Evolutionary conservation across 495 filamentous ascomycete genomes (phyloP).

Genomic region (Penicillium cinerascens): DNA sequence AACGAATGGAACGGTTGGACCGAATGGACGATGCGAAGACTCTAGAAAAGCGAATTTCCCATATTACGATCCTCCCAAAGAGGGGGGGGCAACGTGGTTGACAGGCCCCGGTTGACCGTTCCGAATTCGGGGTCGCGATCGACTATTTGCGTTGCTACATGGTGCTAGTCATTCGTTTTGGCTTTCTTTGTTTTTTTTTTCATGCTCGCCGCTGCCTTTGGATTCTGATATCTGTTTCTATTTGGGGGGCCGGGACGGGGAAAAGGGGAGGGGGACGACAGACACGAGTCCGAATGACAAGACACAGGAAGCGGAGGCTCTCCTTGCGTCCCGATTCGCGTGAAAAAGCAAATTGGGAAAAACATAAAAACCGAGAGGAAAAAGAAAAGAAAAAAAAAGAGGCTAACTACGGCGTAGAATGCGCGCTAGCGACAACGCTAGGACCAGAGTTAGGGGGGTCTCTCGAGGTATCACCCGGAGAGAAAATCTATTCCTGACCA

Average conservation of each 20-base stretch:
- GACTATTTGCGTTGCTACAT: background rate
- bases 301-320: background rate
- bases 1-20: background rate
- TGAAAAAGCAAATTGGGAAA: background rate
- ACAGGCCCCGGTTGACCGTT: conserved; percentile 10
- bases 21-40: background rate
- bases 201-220: too few species aligned
- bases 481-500: conserved; percentile 10
- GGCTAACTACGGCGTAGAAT: too few species aligned
- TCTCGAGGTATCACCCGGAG: background rate
- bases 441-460: conserved; percentile 1
- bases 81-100: conserved; percentile 16
- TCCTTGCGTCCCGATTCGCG: background rate
- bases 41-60: background rate
- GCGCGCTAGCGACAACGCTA: background rate
- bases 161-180: background rate
- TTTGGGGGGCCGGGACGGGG: background rate
- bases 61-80: background rate
- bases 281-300: background rate
- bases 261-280: background rate
- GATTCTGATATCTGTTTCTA: too few species aligned
- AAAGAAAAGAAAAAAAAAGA: background rate
- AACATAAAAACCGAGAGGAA: background rate
- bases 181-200: too few species aligned
- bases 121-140: background rate